Evolutionary conservation across 2,329 filamentous ascomycete species (phyloP), one percentile per base, ranked within the genome.

Genomic region (Sporothrix luriei): DNA sequence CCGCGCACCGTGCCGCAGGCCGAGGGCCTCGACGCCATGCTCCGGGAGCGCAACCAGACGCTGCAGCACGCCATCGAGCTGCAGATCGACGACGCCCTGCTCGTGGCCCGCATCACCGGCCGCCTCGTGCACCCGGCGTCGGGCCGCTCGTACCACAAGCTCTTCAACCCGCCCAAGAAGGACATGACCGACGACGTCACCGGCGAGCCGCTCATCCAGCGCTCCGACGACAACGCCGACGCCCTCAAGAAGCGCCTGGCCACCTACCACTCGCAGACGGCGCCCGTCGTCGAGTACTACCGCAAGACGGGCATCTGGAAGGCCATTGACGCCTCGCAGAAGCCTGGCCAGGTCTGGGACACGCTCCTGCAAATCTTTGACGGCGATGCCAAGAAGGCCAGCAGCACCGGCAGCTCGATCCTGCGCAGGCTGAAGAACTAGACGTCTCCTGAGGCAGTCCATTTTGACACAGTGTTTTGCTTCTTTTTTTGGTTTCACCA

Each of bases 231-330:
- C 85, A 99, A 98, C 80, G 94, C 92, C 75, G 94, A 94, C 10
- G 93, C 95, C 57, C 88, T 99, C 74, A 94, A 93, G 88, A 99
- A 97, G 89, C 91, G 95, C 73, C 87, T 99, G 71, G 85, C 84
- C 52, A 97, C 94, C 71, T 99, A 99, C 83, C 95, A 99, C 84
- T 84, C 88, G 75, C 95, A 99, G 88, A 99, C 95, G 46, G 83
- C 88, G 57, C 95, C 95, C 24, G 95, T 99, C 65, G 94, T 97
- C 73, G 86, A 89, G 71, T 99, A 99, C 86, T 99, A 99, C 88
- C 91, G 96, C 84, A 93, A 93, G 83, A 97, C 92, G 65, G 94
- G 94, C 75, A 97, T 99, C 85, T 99, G 95, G 95, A 91, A 90
- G 81, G 91, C 91, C 73, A 88, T 99, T 76, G 95, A 99, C 80